Evolutionary conservation across 495 filamentous ascomycete species (phyloP).

Genomic region (Copromyces sp.): DNA sequence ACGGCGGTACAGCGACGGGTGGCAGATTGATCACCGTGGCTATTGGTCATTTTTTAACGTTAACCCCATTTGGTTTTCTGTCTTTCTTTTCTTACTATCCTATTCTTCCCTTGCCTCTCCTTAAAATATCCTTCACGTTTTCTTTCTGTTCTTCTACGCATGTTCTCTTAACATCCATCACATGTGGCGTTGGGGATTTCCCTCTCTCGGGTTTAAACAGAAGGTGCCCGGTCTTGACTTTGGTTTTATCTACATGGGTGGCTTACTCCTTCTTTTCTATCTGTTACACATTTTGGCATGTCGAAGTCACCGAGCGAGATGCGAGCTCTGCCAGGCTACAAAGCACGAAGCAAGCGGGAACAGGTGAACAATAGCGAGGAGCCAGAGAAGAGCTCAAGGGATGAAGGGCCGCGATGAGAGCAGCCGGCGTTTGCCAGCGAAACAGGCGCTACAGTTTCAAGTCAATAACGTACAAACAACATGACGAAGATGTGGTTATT

Average conservation of each 20-base stretch:
- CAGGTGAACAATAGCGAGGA: neutral
- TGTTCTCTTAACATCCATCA: neutral
- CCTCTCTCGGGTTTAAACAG: neutral
- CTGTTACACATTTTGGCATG: neutral
- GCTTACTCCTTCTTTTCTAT: neutral
- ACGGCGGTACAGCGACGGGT: neutral
- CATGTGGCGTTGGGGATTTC: neutral
- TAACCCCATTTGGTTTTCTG: neutral
- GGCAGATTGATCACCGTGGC: neutral
- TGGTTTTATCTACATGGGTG: neutral
- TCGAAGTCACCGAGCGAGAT: neutral
- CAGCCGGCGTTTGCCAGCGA: neutral
- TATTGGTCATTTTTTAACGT: neutral
- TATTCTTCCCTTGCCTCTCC: neutral
- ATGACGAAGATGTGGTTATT: neutral
- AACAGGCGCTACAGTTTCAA: neutral
- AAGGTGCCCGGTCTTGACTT: neutral
- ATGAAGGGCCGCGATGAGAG: neutral
- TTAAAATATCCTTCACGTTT: neutral
- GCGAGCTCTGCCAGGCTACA: neutral
- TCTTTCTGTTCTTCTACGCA: neutral
- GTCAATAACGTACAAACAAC: neutral
- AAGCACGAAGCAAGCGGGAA: neutral
- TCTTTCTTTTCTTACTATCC: neutral
- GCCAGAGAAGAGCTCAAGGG: neutral